A percentile compares a stretch with the other conserved stretches of the same genome.
phyloP scores from a whole-genome alignment of 2,329 filamentous ascomycete species.

The Talaromyces sp. region DNA sequence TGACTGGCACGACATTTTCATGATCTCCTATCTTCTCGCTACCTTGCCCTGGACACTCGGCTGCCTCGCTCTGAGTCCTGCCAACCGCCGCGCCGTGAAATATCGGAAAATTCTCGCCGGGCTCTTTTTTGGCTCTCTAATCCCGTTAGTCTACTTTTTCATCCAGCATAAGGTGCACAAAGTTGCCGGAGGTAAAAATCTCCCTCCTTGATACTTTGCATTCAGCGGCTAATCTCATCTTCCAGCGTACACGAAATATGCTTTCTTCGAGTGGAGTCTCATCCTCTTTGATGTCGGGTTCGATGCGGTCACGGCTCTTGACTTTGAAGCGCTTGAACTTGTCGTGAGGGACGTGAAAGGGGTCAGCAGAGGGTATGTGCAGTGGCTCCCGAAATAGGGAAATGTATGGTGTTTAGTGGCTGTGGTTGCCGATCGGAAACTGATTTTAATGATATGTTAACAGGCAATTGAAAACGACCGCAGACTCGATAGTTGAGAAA shows the following conservation, averaged over 20 bases:
- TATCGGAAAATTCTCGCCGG: slow-evolving; percentile 81
- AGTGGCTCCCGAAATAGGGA: slow-evolving; percentile 85
- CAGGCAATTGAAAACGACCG: slow-evolving; percentile 48
- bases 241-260: slow-evolving; percentile 90
- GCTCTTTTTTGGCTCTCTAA: slow-evolving; percentile 83
- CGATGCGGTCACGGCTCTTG: slow-evolving; percentile 87
- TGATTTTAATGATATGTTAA: slow-evolving; percentile 29
- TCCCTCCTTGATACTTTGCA: neutral
- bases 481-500: slow-evolving; percentile 59
- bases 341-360: slow-evolving; percentile 85
- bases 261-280: slow-evolving; percentile 96
- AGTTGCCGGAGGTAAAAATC: slow-evolving; percentile 74
- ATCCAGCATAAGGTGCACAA: slow-evolving; percentile 98
- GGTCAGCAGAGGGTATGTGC: slow-evolving; percentile 95
- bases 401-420: slow-evolving; percentile 46
- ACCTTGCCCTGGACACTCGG: slow-evolving; percentile 94
- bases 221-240: neutral
- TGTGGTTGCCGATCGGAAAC: slow-evolving; percentile 34
- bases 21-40: slow-evolving; percentile 95
- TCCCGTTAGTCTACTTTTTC: slow-evolving; percentile 92
- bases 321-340: slow-evolving; percentile 86
- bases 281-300: slow-evolving; percentile 95
- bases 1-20: slow-evolving; percentile 98
- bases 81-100: slow-evolving; percentile 75
- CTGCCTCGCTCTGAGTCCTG: slow-evolving; percentile 81